A percentile compares a stretch with the other conserved stretches of the same genome.
Evolutionary conservation across 495 filamentous ascomycete species (phyloP).

Genomic region (Melanomma pulvis-pyrius): DNA sequence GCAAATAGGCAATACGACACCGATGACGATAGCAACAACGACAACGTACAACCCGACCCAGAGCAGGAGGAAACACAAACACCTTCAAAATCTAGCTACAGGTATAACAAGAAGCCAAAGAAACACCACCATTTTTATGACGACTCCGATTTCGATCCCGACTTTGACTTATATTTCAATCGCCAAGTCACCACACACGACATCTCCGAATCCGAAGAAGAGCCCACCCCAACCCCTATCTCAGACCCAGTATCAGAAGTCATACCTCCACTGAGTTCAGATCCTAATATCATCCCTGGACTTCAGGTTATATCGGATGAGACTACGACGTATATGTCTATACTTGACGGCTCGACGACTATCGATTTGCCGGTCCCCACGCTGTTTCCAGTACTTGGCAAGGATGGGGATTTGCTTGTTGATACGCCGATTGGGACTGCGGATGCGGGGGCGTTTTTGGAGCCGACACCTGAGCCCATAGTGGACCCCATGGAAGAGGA

Average conservation of each 20-base stretch:
- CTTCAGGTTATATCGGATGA: neutral
- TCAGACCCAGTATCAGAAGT: neutral
- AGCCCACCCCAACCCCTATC: neutral
- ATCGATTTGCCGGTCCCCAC: neutral
- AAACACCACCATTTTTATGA: neutral
- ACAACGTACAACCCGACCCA: neutral
- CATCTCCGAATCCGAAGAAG: neutral
- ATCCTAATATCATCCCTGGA: too few relatives aligned
- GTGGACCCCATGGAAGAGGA: neutral
- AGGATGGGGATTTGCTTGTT: too few relatives aligned
- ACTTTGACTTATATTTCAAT: neutral
- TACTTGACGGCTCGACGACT: neutral
- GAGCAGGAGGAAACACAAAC: neutral
- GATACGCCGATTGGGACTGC: too few relatives aligned
- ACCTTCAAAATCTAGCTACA: neutral
- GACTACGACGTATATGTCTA: neutral
- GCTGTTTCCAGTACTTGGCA: neutral
- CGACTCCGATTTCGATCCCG: neutral
- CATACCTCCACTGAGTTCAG: too few relatives aligned
- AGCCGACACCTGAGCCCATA: neutral
- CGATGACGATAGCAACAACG: neutral
- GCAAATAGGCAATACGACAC: too few relatives aligned
- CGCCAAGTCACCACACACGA: neutral
- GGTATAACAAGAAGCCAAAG: neutral
- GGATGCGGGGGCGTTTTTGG: too few relatives aligned